A percentile compares a stretch with the other conserved stretches of the same genome.
Conservation (phyloP, 768 basidiomycete species). For the Auricularia sp. region DNA sequence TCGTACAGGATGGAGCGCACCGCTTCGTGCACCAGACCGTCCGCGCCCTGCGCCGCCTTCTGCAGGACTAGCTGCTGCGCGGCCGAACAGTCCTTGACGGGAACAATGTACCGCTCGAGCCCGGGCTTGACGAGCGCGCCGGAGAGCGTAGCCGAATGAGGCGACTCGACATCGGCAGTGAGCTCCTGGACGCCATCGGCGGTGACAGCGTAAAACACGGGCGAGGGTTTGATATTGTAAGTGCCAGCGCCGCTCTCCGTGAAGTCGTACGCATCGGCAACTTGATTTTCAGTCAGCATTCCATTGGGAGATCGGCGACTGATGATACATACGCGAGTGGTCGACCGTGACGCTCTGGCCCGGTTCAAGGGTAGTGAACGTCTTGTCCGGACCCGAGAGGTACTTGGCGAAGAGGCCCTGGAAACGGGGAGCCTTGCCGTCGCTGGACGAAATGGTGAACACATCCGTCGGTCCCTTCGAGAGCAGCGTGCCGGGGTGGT, state of each 20-base stretch:
- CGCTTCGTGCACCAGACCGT: constrained; percentile 14
- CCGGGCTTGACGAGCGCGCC: background rate
- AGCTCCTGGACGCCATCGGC: constrained; percentile 18
- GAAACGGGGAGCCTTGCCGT: too few species aligned
- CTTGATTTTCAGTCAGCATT: constrained; percentile 15
- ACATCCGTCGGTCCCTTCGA: too few species aligned
- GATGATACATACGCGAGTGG: too few species aligned
- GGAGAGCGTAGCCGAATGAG: constrained; percentile 16
- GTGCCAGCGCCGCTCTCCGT: constrained; percentile 28
- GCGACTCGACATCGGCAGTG: constrained; percentile 20
- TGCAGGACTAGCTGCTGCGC: constrained; percentile 12
- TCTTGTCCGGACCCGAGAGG: too few species aligned
- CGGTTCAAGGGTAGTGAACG: too few species aligned
- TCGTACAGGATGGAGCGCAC: constrained; percentile 26
- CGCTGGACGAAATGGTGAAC: too few species aligned
- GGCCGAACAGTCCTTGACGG: too few species aligned
- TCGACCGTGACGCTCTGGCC: too few species aligned
- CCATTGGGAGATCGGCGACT: too few species aligned
- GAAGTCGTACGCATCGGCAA: constrained; percentile 40
- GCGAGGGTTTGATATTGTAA: constrained; percentile 33
- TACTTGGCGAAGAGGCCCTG: too few species aligned
- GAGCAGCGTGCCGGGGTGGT: too few species aligned
- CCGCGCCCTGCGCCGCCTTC: constrained; percentile 23
- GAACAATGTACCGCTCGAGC: background rate
- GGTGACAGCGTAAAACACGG: constrained; percentile 35